Evolutionary conservation across 108 stramenopile species (phyloP).

Genomic region (Schizochytrium sp.): DNA sequence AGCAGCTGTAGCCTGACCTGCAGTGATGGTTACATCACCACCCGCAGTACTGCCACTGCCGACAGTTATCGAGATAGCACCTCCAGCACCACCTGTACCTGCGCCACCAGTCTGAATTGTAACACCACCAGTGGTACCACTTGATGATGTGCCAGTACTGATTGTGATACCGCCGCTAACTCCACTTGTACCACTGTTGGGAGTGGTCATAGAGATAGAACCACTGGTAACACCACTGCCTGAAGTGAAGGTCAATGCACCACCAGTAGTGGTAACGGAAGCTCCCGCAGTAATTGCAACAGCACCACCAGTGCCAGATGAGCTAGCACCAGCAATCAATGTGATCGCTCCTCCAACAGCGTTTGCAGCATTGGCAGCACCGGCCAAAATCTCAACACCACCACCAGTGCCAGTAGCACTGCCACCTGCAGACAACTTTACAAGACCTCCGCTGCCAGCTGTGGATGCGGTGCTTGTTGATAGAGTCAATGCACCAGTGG

Average conservation of each 20-base stretch:
- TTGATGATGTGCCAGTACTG: conserved; percentile 62
- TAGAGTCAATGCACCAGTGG: background rate
- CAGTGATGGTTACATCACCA: no score
- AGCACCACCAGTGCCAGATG: background rate
- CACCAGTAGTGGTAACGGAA: conserved; percentile 56
- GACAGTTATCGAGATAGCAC: no score
- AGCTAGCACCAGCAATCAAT: no score
- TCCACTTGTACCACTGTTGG: conserved; percentile 65
- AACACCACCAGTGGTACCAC: no score
- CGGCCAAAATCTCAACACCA: conserved; percentile 67
- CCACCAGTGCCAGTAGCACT: no score
- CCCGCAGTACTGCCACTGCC: no score
- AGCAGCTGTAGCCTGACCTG: no score
- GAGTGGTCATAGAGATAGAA: no score
- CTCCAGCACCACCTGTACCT: no score
- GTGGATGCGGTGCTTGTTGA: background rate
- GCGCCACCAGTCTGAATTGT: no score
- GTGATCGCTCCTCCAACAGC: background rate
- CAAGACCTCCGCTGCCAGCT: background rate
- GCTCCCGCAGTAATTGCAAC: background rate
- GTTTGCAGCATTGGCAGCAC: conserved; percentile 54
- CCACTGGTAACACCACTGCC: no score
- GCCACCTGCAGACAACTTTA: conserved; percentile 29
- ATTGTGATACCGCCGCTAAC: conserved; percentile 65
- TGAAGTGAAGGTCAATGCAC: no score